These are phyloP conservation scores for Acidomyces sp. DNA, from an alignment of 495 filamentous ascomycete genomes.

Conservation along the genomic window DNA sequence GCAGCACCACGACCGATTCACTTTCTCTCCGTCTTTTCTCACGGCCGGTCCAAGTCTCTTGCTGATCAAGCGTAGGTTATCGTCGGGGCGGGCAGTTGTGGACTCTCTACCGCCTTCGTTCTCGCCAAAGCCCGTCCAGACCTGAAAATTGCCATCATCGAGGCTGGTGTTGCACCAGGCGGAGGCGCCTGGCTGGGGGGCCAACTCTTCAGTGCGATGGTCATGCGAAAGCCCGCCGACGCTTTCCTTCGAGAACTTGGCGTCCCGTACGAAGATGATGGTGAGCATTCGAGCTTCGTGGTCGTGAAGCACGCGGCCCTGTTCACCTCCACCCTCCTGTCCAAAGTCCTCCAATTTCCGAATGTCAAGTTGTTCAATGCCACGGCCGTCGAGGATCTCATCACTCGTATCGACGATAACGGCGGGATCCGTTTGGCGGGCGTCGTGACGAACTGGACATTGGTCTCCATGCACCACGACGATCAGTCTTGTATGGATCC, in stretches of 20 bases:
- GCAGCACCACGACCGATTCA: no score
- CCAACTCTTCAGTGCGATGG: constrained; percentile 85
- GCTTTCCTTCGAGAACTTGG: constrained; percentile 66
- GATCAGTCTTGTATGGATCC: constrained; percentile 82
- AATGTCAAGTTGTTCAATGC: constrained; percentile 96
- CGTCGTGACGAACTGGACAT: constrained; percentile 88
- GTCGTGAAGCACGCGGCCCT: constrained; percentile 84
- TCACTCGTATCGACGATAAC: constrained; percentile 47
- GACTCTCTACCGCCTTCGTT: constrained; percentile 69
- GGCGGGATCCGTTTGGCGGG: constrained; percentile 59
- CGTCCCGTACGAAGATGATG: constrained; percentile 78
- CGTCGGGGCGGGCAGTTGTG: constrained; percentile 76
- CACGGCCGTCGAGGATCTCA: constrained; percentile 78
- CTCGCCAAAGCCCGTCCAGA: constrained; percentile 74
- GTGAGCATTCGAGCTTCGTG: constrained; percentile 23
- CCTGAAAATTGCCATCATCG: constrained; percentile 82
- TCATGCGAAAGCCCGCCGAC: constrained; percentile 84
- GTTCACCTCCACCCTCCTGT: constrained; percentile 75
- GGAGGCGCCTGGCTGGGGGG: constrained; percentile 88
- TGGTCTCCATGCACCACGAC: constrained; percentile 81
- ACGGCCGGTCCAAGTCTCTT: no score
- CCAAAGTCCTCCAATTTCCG: constrained; percentile 64
- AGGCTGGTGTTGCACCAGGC: constrained; percentile 71
- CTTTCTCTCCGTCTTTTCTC: no score
- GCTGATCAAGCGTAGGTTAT: no score